A percentile compares a stretch with the other conserved stretches of the same genome.
These are phyloP conservation scores for Aspergillus ochraceoroseus DNA, from an alignment of 2,329 filamentous ascomycete species.

Conservation along the genomic window DNA sequence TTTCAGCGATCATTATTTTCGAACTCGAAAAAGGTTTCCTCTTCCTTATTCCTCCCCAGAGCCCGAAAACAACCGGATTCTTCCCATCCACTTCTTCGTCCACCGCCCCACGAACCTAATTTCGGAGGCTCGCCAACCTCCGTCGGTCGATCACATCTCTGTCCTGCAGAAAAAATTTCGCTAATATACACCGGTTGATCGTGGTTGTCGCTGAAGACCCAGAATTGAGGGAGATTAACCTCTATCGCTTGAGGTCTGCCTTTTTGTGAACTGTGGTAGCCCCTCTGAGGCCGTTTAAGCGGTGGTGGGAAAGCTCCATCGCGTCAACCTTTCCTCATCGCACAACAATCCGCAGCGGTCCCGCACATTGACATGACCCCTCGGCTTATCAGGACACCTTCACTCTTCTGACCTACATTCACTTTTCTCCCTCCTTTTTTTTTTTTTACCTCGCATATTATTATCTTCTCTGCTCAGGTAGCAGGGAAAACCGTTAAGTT, in stretches of 20 bases:
- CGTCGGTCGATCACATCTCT: constrained; percentile 21
- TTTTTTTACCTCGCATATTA: background rate
- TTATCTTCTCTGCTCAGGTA: constrained; percentile 1
- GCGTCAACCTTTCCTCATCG: constrained; percentile 27
- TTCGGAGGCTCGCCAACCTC: constrained; percentile 23
- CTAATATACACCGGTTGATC: constrained; percentile 4
- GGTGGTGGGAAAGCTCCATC: constrained; percentile 21
- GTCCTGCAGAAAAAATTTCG: constrained; percentile 12
- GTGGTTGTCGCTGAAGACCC: background rate
- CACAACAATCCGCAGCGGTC: constrained; percentile 30
- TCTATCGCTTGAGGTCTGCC: background rate
- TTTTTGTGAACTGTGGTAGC: background rate
- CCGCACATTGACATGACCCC: constrained; percentile 33
- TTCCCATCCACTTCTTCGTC: constrained; percentile 1
- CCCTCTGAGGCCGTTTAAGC: constrained; percentile 20
- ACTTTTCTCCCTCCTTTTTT: background rate
- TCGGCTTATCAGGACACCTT: constrained; percentile 23
- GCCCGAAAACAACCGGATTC: background rate
- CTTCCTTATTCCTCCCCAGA: background rate
- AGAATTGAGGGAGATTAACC: constrained; percentile 3
- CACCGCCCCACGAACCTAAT: constrained; percentile 30
- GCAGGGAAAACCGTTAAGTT: too few species aligned
- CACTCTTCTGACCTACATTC: constrained; percentile 7
- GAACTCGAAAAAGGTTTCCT: background rate
- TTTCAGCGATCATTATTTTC: background rate